Percentiles rank a stretch among this genome's conserved stretches.
phyloP scores from a whole-genome alignment of 2,329 filamentous ascomycete genomes.

The Colletotrichum chlorophyti region DNA sequence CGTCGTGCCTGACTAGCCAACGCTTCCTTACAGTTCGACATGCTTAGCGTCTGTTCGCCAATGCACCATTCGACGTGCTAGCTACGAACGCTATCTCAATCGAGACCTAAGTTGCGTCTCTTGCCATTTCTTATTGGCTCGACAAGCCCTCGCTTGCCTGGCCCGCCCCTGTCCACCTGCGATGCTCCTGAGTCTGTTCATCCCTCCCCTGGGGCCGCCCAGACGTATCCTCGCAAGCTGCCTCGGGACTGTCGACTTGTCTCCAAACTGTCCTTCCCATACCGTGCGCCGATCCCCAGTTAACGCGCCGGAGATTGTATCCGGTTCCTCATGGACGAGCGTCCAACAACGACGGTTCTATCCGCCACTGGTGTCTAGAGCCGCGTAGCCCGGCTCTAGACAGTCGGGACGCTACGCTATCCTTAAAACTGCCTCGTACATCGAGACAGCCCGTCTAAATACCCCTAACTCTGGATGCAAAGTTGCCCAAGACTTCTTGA shows the following conservation, averaged over 20 bases:
- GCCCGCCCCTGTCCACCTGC: neutral
- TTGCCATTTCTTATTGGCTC: neutral
- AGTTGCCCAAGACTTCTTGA: neutral
- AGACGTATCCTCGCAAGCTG: neutral
- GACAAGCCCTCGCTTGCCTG: neutral
- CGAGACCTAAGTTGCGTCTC: neutral
- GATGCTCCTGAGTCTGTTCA: no score
- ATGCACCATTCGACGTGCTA: slow-evolving; percentile 8
- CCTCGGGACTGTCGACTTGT: neutral
- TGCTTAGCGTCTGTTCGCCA: slow-evolving; percentile 26
- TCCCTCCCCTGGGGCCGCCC: neutral
- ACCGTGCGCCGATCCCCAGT: neutral
- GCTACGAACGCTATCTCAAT: slow-evolving; percentile 10
- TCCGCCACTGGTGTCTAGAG: neutral
- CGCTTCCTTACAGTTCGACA: neutral
- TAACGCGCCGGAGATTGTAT: neutral
- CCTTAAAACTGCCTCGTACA: slow-evolving; percentile 5
- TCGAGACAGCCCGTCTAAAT: slow-evolving; percentile 17
- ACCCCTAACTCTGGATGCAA: slow-evolving; percentile 21
- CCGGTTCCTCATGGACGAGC: neutral
- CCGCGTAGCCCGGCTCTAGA: neutral
- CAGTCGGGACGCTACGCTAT: slow-evolving; percentile 14
- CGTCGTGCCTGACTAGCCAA: neutral
- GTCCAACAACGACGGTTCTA: neutral
- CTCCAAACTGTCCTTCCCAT: neutral